Percentiles rank a stretch among this genome's conserved stretches.
phyloP scores from a whole-genome alignment of 2,329 filamentous ascomycete species.

The Aureobasidium zeae region DNA sequence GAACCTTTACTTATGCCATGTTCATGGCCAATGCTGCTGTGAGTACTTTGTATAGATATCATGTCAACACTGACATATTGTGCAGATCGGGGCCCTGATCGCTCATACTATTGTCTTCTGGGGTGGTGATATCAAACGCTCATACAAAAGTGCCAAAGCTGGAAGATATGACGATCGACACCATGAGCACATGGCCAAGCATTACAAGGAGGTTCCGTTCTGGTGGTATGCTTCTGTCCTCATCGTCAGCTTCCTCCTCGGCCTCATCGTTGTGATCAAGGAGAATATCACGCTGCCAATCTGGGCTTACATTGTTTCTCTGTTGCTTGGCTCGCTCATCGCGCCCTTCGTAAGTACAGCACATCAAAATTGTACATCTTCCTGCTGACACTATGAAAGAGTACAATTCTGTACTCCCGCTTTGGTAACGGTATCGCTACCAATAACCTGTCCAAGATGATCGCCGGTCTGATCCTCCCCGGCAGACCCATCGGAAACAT shows the following conservation, averaged over 20 bases:
- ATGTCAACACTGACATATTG: not conserved
- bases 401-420: slow-evolving; percentile 43
- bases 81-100: slow-evolving; percentile 45
- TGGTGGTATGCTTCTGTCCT: slow-evolving; percentile 29
- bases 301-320: slow-evolving; percentile 28
- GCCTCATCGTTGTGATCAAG: slow-evolving; percentile 24
- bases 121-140: slow-evolving; percentile 42
- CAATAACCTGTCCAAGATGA: slow-evolving; percentile 50
- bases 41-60: not conserved
- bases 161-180: slow-evolving; percentile 43
- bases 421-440: slow-evolving; percentile 51
- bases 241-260: slow-evolving; percentile 25
- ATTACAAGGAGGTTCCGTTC: slow-evolving; percentile 43
- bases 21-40: slow-evolving; percentile 48
- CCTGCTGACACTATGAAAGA: slow-evolving; percentile 22
- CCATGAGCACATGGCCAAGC: slow-evolving; percentile 43
- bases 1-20: slow-evolving; percentile 37
- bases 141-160: slow-evolving; percentile 40
- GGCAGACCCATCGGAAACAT: slow-evolving; percentile 47
- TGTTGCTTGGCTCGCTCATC: slow-evolving; percentile 27
- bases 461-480: slow-evolving; percentile 44
- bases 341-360: slow-evolving; percentile 36
- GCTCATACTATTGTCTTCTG: slow-evolving; percentile 47
- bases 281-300: slow-evolving; percentile 26
- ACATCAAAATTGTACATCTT: not conserved